Percentiles rank a stretch among this genome's conserved stretches.
Evolutionary conservation across 495 filamentous ascomycete genomes (phyloP).

Genomic region (Umbilicaria muhlenbergii): DNA sequence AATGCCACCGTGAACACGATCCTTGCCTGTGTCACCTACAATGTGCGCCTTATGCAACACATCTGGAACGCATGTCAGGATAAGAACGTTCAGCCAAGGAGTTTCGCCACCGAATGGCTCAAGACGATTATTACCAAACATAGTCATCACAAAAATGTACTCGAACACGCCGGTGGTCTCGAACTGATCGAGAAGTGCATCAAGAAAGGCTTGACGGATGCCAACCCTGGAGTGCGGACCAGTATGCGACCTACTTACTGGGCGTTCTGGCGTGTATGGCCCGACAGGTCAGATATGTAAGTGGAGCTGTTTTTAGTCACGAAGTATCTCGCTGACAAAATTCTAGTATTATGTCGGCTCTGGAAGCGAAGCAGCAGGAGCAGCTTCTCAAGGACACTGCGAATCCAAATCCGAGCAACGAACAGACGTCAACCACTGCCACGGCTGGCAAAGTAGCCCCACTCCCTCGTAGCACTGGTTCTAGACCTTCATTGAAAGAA

Average conservation of each 20-base stretch:
- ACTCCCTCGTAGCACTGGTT: slow-evolving; percentile 37
- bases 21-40: slow-evolving; percentile 64
- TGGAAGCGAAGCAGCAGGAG: slow-evolving; percentile 60
- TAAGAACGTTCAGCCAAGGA: slow-evolving; percentile 76
- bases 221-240: slow-evolving; percentile 77
- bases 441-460: slow-evolving; percentile 32
- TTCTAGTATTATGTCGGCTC: slow-evolving; percentile 49
- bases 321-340: slow-evolving; percentile 15
- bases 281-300: slow-evolving; percentile 57
- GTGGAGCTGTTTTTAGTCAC: slow-evolving; percentile 11
- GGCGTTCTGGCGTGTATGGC: slow-evolving; percentile 64
- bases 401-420: slow-evolving; percentile 56
- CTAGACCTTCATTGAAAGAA: slow-evolving; percentile 49
- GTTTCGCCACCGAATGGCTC: slow-evolving; percentile 69
- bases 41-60: slow-evolving; percentile 65
- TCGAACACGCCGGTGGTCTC: slow-evolving; percentile 71
- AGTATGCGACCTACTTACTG: slow-evolving; percentile 73
- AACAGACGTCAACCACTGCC: slow-evolving; percentile 22
- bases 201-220: slow-evolving; percentile 69
- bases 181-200: slow-evolving; percentile 77
- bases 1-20: slow-evolving; percentile 62
- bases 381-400: slow-evolving; percentile 62
- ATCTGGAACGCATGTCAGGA: slow-evolving; percentile 66
- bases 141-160: slow-evolving; percentile 55
- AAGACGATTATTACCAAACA: slow-evolving; percentile 67